Evolutionary conservation across 345 rosid species (phyloP).

Genomic region (Iberis pinnata): DNA sequence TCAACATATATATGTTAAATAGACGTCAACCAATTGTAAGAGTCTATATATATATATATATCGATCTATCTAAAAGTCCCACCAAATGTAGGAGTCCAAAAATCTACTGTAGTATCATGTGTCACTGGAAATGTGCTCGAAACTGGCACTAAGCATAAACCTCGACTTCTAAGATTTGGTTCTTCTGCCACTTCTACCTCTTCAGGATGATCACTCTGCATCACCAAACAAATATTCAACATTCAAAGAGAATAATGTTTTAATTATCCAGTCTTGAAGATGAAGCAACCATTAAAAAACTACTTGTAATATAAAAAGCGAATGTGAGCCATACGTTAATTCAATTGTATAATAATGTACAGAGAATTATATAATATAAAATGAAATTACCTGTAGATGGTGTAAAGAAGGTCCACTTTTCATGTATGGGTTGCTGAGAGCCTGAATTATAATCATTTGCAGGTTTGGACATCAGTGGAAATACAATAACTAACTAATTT

Average conservation of each 20-base stretch:
- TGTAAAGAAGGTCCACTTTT: constrained; percentile 79
- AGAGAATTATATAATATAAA: neutral
- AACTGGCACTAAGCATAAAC: constrained; percentile 83
- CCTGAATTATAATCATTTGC: constrained; percentile 44
- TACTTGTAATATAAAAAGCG: neutral
- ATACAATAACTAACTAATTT: constrained; percentile 6
- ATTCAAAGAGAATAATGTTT: neutral
- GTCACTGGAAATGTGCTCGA: constrained; percentile 86
- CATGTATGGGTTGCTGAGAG: constrained; percentile 83
- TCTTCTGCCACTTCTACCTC: constrained; percentile 66
- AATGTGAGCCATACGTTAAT: constrained; percentile 16
- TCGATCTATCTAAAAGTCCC: constrained; percentile 71
- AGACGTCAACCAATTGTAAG: no score
- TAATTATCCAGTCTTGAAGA: constrained; percentile 26
- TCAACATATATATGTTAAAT: no score
- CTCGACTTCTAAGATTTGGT: constrained; percentile 77
- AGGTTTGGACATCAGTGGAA: constrained; percentile 27
- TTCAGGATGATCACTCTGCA: constrained; percentile 45
- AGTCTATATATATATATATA: constrained; percentile 15
- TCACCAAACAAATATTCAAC: neutral
- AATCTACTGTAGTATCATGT: constrained; percentile 71
- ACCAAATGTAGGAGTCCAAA: constrained; percentile 97
- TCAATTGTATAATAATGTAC: constrained; percentile 18
- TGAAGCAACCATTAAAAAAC: constrained; percentile 21
- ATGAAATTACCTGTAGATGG: constrained; percentile 54